Percentiles rank a stretch among this genome's conserved stretches.
Conservation (phyloP, 2,329 filamentous ascomycete species). For the Ophiostoma ips region DNA sequence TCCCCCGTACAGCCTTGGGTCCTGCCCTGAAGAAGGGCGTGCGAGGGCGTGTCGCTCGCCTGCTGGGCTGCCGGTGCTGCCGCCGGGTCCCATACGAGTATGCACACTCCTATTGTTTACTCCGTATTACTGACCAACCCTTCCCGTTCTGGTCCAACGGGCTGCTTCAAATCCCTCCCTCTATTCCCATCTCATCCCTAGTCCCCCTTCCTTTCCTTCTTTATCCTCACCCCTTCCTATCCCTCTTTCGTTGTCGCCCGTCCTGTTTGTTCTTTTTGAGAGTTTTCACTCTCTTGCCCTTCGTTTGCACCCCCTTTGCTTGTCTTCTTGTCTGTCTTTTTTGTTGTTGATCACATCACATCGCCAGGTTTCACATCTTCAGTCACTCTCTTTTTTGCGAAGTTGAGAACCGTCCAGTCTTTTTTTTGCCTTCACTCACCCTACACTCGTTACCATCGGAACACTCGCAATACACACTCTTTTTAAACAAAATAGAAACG, state of each 20-base stretch:
- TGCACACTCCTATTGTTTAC: no score
- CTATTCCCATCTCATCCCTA: conserved; percentile 2
- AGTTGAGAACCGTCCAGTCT: no score
- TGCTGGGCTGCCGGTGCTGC: background rate
- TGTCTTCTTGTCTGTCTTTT: conserved; percentile 1
- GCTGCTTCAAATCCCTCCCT: background rate
- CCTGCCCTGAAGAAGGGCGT: background rate
- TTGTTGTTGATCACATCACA: no score
- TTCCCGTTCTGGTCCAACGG: conserved; percentile 1
- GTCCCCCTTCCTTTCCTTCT: conserved; percentile 2
- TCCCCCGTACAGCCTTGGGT: background rate
- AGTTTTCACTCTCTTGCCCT: background rate
- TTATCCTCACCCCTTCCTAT: conserved; percentile 1
- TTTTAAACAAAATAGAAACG: no score
- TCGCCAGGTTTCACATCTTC: no score
- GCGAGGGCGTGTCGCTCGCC: background rate
- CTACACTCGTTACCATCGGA: background rate
- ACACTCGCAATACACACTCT: background rate
- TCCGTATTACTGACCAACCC: background rate
- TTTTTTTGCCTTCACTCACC: conserved; percentile 1
- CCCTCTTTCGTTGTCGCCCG: background rate
- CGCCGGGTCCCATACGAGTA: background rate
- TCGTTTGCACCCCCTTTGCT: background rate
- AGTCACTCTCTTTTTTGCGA: no score
- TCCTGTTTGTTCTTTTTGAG: background rate